phyloP scores from a whole-genome alignment of 345 rosid genomes.

The Acer saccharum region DNA sequence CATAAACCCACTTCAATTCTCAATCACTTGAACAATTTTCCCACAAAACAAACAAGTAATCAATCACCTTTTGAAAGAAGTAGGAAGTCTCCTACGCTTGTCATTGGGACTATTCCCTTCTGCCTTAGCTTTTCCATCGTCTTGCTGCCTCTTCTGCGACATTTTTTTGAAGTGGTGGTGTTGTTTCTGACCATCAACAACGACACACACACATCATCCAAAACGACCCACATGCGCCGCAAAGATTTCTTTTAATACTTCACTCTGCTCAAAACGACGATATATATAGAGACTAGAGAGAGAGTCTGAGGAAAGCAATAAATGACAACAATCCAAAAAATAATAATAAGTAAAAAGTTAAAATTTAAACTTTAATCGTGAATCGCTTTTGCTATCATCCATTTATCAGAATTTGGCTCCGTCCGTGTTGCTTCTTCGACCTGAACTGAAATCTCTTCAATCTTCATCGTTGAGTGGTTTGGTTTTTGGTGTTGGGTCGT shows the following conservation, averaged over 20 bases:
- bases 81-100: slow-evolving; percentile 63
- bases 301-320: neutral
- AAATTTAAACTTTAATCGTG: neutral
- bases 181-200: slow-evolving; percentile 17
- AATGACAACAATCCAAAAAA: slow-evolving; percentile 33
- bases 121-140: slow-evolving; percentile 55
- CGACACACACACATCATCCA: slow-evolving; percentile 13
- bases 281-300: neutral
- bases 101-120: slow-evolving; percentile 58
- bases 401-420: slow-evolving; percentile 33
- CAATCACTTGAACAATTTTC: neutral
- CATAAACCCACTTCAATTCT: slow-evolving; percentile 14
- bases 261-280: neutral
- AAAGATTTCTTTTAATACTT: neutral
- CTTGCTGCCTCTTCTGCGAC: slow-evolving; percentile 91
- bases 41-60: neutral
- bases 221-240: slow-evolving; percentile 39
- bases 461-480: neutral
- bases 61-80: slow-evolving; percentile 57
- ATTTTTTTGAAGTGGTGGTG: slow-evolving; percentile 33
- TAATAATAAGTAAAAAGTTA: neutral
- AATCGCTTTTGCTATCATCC: slow-evolving; percentile 10
- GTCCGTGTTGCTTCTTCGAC: slow-evolving; percentile 34
- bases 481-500: neutral
- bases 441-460: slow-evolving; percentile 1